A percentile compares a stretch with the other conserved stretches of the same genome.
These are phyloP conservation scores for Kodamaea sagamina DNA, from an alignment of 805 yeast species.

Conservation along the genomic window DNA sequence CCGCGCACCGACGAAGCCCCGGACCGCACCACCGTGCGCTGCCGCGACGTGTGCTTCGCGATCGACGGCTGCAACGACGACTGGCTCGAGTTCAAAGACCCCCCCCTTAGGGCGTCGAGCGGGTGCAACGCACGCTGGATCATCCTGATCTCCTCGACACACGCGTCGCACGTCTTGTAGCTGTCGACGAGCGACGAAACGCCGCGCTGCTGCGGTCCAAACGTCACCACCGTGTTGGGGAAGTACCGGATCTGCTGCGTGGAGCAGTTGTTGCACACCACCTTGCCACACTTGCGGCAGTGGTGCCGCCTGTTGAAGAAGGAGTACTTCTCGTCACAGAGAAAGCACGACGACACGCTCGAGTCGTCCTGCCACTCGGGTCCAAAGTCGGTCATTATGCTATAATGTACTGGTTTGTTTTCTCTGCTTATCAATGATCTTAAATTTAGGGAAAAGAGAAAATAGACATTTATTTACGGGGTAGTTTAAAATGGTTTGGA, in stretches of 20 bases:
- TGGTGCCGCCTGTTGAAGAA: conserved; percentile 77
- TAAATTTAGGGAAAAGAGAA: background rate
- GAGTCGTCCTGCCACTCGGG: conserved; percentile 76
- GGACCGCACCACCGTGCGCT: conserved; percentile 8
- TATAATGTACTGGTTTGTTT: background rate
- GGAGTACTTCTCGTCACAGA: conserved; percentile 55
- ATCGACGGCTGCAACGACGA: conserved; percentile 6
- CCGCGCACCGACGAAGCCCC: conserved; percentile 13
- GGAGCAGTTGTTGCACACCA: conserved; percentile 75
- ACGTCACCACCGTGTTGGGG: conserved; percentile 21
- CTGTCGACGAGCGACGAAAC: conserved; percentile 16
- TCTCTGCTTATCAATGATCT: conserved; percentile 1
- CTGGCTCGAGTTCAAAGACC: conserved; percentile 11
- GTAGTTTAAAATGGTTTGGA: too few relatives aligned
- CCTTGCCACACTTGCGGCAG: conserved; percentile 78
- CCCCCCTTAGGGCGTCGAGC: conserved; percentile 2
- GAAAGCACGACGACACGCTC: conserved; percentile 50
- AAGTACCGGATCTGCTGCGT: conserved; percentile 42
- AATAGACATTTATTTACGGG: too few relatives aligned
- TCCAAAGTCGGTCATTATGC: conserved; percentile 8
- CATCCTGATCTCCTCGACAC: conserved; percentile 54
- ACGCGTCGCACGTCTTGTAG: conserved; percentile 75
- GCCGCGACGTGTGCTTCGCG: conserved; percentile 8
- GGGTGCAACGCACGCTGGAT: conserved; percentile 22
- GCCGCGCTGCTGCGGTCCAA: conserved; percentile 17